Evolutionary conservation across 352 stramenopile species (phyloP).

Genomic region (Globisporangium uncinulatum): DNA sequence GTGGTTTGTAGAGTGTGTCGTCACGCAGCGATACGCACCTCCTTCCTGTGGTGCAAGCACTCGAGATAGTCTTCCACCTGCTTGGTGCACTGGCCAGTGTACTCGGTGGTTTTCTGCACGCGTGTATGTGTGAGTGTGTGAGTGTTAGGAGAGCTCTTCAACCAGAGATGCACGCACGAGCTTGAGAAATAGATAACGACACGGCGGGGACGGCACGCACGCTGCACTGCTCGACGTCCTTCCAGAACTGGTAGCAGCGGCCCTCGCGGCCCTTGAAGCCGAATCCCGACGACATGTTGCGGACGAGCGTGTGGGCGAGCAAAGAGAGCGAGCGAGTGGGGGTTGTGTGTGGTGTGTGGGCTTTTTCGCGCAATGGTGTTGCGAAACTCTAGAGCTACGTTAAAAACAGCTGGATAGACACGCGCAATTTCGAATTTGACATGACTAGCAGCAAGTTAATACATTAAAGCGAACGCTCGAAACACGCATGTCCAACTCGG

Average conservation of each 20-base stretch:
- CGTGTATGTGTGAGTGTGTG: neutral
- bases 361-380: too few species aligned
- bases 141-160: neutral
- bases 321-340: neutral
- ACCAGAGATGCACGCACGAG: constrained; percentile 5
- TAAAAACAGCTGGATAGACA: too few species aligned
- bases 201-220: constrained; percentile 51
- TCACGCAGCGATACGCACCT: constrained; percentile 39
- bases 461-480: neutral
- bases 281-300: constrained; percentile 91
- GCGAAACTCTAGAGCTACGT: too few species aligned
- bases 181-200: constrained; percentile 23
- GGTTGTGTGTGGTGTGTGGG: constrained; percentile 1
- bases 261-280: constrained; percentile 90
- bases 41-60: constrained; percentile 94
- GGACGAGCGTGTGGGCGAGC: neutral
- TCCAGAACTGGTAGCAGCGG: constrained; percentile 94
- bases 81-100: constrained; percentile 73
- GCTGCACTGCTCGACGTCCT: constrained; percentile 92
- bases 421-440: neutral
- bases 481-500: neutral
- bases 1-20: too few species aligned
- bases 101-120: constrained; percentile 76
- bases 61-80: constrained; percentile 94
- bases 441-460: neutral